Base-by-base conservation (phyloP, 495 filamentous ascomycete species). In the Apodospora peruviana region DNA sequence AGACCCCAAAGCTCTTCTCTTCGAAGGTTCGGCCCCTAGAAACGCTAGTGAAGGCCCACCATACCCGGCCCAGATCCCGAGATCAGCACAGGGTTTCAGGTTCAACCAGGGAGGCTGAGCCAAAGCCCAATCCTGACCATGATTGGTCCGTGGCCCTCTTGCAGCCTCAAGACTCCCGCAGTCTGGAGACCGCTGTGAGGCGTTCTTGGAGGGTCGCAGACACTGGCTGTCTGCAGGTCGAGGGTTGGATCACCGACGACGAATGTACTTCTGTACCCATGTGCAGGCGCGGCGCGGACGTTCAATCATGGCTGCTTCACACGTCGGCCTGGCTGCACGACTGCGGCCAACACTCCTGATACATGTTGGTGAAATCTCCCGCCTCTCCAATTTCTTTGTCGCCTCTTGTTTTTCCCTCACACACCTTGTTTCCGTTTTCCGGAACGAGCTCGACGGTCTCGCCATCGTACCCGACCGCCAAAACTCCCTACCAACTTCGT, bases 51-150 rank as follows among this genome's bases (percentile, higher is more conserved):
- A n/a, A n/a, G n/a, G n/a, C n/a, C n/a, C n/a, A n/a, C n/a, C n/a
- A n/a, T n/a, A n/a, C n/a, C n/a, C 27, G 51, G 43, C 41, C 49
- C 43, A 46, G 45, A 53, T 55, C 56, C 46, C 51, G 52, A 44
- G 52, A 55, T 55, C 52, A 50, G 37, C 43, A 41, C 40, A 50
- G 48, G 39, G 50, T 36, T 22, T 47, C 49, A 48, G 34, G 49
- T 44, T 50, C 11, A 25, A 48, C 36, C 48, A 44, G 50, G 45
- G 50, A 59, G 57, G 39, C 50, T 9, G 24, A 39, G 48, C 29
- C 16, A 24, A 11, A 5, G 29, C 22, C 17, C 5, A 10, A 18
- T 20, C 27, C 24, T 51, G 49, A 12, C 24, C 25, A n/a, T 53
- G 52, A 56, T 59, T 59, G 57, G 57, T 8, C 17, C 36, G 22